Evolutionary conservation across 2,329 filamentous ascomycete species (phyloP).

Genomic region (Ophiostoma sp.): DNA sequence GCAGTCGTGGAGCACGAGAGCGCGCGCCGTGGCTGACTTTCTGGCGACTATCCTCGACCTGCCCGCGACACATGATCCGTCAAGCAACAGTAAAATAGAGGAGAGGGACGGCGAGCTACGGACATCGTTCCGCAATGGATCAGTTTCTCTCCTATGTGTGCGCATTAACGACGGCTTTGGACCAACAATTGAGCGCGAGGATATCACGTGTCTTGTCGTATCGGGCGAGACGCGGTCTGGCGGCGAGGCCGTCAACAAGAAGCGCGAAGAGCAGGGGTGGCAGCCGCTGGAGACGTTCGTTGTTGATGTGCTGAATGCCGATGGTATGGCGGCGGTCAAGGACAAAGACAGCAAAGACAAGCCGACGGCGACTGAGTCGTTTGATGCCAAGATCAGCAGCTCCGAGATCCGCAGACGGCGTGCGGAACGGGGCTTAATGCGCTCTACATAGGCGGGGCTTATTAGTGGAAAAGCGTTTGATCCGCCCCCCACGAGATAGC

Average conservation of each 20-base stretch:
- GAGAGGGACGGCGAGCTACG: constrained; percentile 43
- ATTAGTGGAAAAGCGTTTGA: too few relatives aligned
- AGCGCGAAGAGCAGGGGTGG: constrained; percentile 72
- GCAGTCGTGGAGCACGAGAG: constrained; percentile 72
- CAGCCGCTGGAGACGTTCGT: constrained; percentile 71
- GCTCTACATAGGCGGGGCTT: too few relatives aligned
- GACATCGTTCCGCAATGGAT: constrained; percentile 53
- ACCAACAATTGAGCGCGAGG: constrained; percentile 77
- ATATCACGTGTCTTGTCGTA: constrained; percentile 74
- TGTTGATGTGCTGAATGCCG: constrained; percentile 77
- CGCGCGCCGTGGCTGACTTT: constrained; percentile 64
- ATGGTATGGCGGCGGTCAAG: constrained; percentile 38
- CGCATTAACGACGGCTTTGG: constrained; percentile 85
- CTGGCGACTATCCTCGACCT: constrained; percentile 56
- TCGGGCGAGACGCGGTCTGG: constrained; percentile 83
- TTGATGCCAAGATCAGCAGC: constrained; percentile 84
- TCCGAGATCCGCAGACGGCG: constrained; percentile 65
- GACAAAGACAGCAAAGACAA: constrained; percentile 37
- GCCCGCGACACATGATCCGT: constrained; percentile 39
- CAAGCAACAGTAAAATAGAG: constrained; percentile 24
- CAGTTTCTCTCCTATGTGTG: constrained; percentile 67
- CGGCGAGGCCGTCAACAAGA: constrained; percentile 80
- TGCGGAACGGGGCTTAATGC: constrained; percentile 30
- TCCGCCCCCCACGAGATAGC: too few relatives aligned
- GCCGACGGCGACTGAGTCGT: constrained; percentile 34